Evolutionary conservation across 2,329 filamentous ascomycete species (phyloP).

Genomic region (Leptographium radiaticola): DNA sequence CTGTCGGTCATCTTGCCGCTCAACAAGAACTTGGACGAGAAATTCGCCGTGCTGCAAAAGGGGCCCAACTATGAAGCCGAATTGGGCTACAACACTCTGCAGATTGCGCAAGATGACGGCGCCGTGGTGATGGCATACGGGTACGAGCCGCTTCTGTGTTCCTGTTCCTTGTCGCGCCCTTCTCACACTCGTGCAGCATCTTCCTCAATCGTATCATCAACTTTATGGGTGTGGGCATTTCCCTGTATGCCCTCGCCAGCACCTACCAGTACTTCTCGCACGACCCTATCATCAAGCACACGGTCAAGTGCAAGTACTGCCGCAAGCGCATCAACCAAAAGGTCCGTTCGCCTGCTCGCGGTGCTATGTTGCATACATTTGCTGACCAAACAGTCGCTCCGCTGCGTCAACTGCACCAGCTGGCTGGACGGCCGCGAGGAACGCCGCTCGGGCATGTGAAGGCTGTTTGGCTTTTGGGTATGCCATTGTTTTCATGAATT

Average conservation of each 20-base stretch:
- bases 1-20: constrained; percentile 57
- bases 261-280: constrained; percentile 47
- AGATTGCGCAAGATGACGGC: constrained; percentile 56
- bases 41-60: constrained; percentile 51
- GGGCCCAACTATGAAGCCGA: constrained; percentile 40
- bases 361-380: not conserved
- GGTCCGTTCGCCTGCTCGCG: constrained; percentile 24
- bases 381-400: constrained; percentile 20
- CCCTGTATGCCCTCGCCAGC: constrained; percentile 50
- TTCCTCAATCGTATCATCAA: constrained; percentile 54
- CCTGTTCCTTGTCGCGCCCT: constrained; percentile 3
- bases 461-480: too few relatives aligned
- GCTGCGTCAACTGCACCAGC: constrained; percentile 36
- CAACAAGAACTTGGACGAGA: constrained; percentile 59
- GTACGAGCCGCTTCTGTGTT: constrained; percentile 22
- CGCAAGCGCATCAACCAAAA: constrained; percentile 49
- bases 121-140: constrained; percentile 62
- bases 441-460: constrained; percentile 7
- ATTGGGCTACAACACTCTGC: constrained; percentile 54
- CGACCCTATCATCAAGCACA: constrained; percentile 59
- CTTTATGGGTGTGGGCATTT: constrained; percentile 52
- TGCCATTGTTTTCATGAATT: too few relatives aligned
- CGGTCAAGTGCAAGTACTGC: constrained; percentile 56
- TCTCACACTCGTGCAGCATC: constrained; percentile 1
- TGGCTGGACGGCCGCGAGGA: constrained; percentile 40